Evolutionary conservation across 139 green algal species (phyloP), one percentile per base, ranked within the genome.

Genomic region (Picocystis salinarum): DNA sequence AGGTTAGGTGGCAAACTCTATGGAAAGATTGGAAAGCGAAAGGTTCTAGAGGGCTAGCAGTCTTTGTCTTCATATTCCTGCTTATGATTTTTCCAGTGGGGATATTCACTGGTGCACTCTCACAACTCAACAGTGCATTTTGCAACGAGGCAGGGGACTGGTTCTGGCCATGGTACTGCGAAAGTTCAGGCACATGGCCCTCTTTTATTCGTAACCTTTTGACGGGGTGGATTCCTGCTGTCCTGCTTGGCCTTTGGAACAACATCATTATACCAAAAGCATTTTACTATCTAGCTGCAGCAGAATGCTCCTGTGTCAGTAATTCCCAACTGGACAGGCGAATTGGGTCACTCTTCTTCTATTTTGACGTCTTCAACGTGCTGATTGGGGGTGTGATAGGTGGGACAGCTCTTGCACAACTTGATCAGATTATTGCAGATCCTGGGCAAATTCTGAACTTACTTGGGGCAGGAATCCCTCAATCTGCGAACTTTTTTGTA

Each of bases 401-500:
- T 23, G 55, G 50, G 22, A 46, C 66, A 5, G 46, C 66, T 42
- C 58, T 67, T 52, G 66, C 20, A 34, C 57, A 72, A 27, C 52
- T 75, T 10, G 37, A 31, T 7, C 23, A 39, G 22, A 52, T 71
- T 25, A 65, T 52, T 25, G 39, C 50, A 23, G 36, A 47, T 30
- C 55, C 61, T n/a, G 34, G 33, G 6, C 19, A 60, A 18, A 71
- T 90, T 22, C 56, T 73, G 31, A 49, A 37, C 30, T 47, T 76
- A 9, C 47, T 91, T 15, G 78, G 76, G 5, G 59, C 53, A 1
- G 78, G 74, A 33, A 60, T 92, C 27, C 79, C 80, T 11, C 52
- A 61, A 22, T 74, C 67, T 29, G 77, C 65, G 49, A 91, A 91
- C 62, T 92, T 85, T 64, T 92, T 92, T 69, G 74, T 91, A n/a